Base-by-base conservation (phyloP, 2,329 filamentous ascomycete species). In the Pseudogymnoascus sp. region DNA sequence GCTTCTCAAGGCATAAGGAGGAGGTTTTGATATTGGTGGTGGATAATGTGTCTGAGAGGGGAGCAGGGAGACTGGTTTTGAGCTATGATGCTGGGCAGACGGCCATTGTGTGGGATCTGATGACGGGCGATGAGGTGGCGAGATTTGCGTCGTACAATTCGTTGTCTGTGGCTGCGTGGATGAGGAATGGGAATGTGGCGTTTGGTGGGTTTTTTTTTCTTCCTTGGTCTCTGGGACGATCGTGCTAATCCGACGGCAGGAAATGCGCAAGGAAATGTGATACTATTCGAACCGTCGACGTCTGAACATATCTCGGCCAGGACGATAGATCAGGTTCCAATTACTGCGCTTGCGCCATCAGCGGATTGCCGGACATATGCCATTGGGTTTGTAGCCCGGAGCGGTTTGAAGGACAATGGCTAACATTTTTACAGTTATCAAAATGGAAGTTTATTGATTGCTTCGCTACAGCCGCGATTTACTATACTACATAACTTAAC, bases 121-220 rank as follows among this genome's bases (percentile, higher is more conserved):
- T 96, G 78, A 96, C 91, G 0, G 95, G 95, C 60, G 87, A 92
- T 65, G 92, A 97, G 76, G 83, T 97, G 64, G 87, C 93, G 40
- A 85, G 93, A n/a, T 97, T 97, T 78, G 87, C 88, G 23, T 95
- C 93, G 0, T 97, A 96, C 72, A 91, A 96, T 72, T 85, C 90
- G 68, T 83, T 97, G 67, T 87, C 87, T 21, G 88, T 91, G 31
- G 93, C 93, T 38, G 83, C 90, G 11, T 99, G 95, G 91, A 97
- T 99, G 93, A 85, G 88, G 50, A 97, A 97, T 77, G 95, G 95
- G 63, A 96, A 96, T 77, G 88, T 99, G 68, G 93, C 91, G 38
- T 97, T 97, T 80, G 95, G 93, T 97, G 81, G 76, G 87, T 72
- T 63, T 57, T 28, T 10, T 19, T 38, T 62, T 62, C 26, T n/a